Percentiles rank a stretch among this genome's conserved stretches.
phyloP scores from a whole-genome alignment of 2,329 filamentous ascomycete genomes.

The Fusarium robinianum region DNA sequence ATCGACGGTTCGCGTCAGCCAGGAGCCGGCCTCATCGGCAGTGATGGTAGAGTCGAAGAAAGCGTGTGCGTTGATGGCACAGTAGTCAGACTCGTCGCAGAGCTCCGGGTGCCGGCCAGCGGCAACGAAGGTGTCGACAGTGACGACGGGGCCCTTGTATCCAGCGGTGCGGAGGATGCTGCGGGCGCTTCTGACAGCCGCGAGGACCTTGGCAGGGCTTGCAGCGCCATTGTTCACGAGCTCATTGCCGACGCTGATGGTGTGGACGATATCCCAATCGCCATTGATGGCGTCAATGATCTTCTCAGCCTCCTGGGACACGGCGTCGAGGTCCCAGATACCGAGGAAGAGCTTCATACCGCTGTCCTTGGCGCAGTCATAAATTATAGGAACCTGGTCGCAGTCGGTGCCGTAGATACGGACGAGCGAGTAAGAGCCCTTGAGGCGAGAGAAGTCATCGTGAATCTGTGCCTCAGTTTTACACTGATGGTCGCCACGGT shows the following conservation, averaged over 20 bases:
- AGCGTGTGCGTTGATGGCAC: conserved; percentile 79
- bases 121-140: conserved; percentile 77
- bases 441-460: conserved; percentile 63
- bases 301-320: conserved; percentile 60
- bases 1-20: conserved; percentile 62
- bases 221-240: conserved; percentile 68
- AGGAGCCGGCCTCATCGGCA: conserved; percentile 67
- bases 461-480: conserved; percentile 67
- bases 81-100: conserved; percentile 76
- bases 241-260: conserved; percentile 81
- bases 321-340: conserved; percentile 65
- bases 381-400: conserved; percentile 67
- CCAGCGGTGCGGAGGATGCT: conserved; percentile 62
- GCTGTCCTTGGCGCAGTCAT: conserved; percentile 65
- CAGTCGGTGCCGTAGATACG: conserved; percentile 84
- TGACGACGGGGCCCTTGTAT: conserved; percentile 74
- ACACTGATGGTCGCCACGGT: conserved; percentile 61
- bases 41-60: conserved; percentile 74
- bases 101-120: conserved; percentile 69
- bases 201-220: conserved; percentile 58
- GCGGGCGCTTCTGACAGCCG: conserved; percentile 62
- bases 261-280: conserved; percentile 72
- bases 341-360: conserved; percentile 75
- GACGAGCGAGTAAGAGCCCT: conserved; percentile 61
- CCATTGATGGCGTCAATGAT: conserved; percentile 63